Evolutionary conservation across 768 basidiomycete genomes (phyloP), one percentile per base, ranked within the genome.

Genomic region (Xanthoconium stramineum): DNA sequence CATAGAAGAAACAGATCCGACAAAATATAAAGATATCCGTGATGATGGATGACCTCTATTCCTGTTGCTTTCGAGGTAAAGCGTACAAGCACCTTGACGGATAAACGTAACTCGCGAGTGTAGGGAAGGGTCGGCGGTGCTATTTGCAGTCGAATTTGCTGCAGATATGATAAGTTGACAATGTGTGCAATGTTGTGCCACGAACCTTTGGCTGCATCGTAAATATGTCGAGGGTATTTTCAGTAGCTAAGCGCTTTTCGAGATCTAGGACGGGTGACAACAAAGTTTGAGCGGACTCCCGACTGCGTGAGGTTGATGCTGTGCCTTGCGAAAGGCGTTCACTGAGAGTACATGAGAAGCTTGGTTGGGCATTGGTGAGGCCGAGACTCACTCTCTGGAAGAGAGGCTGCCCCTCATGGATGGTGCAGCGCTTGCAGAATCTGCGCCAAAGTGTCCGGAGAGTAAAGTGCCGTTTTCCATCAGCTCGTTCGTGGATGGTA

Each of bases 81-180:
- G 47, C 83, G 82, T 59, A 98, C 81, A 48, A 83, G 73, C 36
- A 86, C 89, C 61, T 89, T 87, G 30, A 78, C 74, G 0, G 89
- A 88, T 10, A 84, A 75, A 47, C 92, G 85, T 60, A 98, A 68
- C 65, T 86, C 83, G 37, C 97, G 86, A 19, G 79, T 79, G 71
- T 88, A 98, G 24, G 88, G 81, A 40, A 98, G 80, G 15, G 76
- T 74, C 2, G 94, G 85, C 0, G 96, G 89, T 32, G 80, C 75
- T 75, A 99, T 94, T 76, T 98, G 96, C 47, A 98, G 78, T 59
- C 88, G 88, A 55, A 96, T 92, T 73, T 83, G 82, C 95, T 97
- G 55, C 46, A 45, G 40, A 53, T 32, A 61, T 37, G 29, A n/a
- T 61, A 40, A 57, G 51, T 43, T 38, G 29, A 20, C 33, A 50